A percentile compares a stretch with the other conserved stretches of the same genome.
phyloP scores from a whole-genome alignment of 371 early-diverging fungal species.

The Sporodiniella umbellata region DNA sequence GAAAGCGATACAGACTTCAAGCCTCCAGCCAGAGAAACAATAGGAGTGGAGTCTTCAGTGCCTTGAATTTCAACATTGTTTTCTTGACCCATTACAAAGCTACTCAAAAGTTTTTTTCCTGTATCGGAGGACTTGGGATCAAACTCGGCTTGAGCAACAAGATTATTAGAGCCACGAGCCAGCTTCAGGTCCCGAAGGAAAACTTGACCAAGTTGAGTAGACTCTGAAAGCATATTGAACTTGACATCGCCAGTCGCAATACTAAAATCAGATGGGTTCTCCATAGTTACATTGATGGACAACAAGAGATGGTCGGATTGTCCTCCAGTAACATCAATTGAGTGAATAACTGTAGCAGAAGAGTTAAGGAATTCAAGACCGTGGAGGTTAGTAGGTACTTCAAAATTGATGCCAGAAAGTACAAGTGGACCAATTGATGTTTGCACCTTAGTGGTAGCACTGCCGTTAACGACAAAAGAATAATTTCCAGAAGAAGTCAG shows the following conservation, averaged over 20 bases:
- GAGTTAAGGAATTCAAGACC: slow-evolving; percentile 60
- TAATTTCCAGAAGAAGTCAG: slow-evolving; percentile 41
- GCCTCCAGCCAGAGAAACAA: slow-evolving; percentile 46
- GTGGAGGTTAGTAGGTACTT: slow-evolving; percentile 43
- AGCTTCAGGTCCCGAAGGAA: slow-evolving; percentile 42
- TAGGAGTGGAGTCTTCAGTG: slow-evolving; percentile 35
- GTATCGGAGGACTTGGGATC: slow-evolving; percentile 39
- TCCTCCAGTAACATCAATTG: slow-evolving; percentile 58
- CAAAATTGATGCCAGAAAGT: slow-evolving; percentile 52
- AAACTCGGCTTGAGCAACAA: slow-evolving; percentile 42
- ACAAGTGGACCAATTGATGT: slow-evolving; percentile 57
- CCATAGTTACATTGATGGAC: slow-evolving; percentile 49
- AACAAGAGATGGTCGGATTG: slow-evolving; percentile 39
- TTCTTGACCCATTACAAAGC: slow-evolving; percentile 52
- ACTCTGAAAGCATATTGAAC: slow-evolving; percentile 39
- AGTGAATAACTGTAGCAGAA: slow-evolving; percentile 47
- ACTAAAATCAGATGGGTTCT: slow-evolving; percentile 53
- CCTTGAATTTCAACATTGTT: slow-evolving; percentile 45
- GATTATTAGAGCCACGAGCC: slow-evolving; percentile 39
- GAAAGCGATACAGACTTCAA: slow-evolving; percentile 40
- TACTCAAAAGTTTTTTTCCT: slow-evolving; percentile 47
- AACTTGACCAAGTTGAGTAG: slow-evolving; percentile 42
- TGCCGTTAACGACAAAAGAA: slow-evolving; percentile 45
- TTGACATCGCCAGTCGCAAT: slow-evolving; percentile 52
- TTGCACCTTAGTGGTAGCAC: slow-evolving; percentile 41